Evolutionary conservation across 371 early-diverging fungal species (phyloP).

Genomic region (Saksenaea vasiformis): DNA sequence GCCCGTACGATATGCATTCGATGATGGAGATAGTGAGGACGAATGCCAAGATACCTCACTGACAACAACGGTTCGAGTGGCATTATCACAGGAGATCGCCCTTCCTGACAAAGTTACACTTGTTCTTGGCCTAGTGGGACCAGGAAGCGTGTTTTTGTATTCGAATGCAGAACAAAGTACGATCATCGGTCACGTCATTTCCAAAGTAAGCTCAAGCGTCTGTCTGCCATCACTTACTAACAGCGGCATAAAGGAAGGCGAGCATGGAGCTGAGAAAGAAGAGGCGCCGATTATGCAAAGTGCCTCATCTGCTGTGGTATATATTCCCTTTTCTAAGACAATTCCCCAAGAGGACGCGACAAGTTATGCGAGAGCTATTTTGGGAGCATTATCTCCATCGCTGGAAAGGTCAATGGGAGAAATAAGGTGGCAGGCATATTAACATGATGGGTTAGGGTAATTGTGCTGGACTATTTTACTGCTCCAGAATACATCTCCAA

Average conservation of each 20-base stretch:
- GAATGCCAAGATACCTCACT: constrained; percentile 19
- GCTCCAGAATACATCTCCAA: constrained; percentile 31
- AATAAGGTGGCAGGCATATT: background rate
- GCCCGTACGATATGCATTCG: constrained; percentile 48
- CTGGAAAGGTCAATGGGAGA: constrained; percentile 1
- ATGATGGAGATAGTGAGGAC: constrained; percentile 40
- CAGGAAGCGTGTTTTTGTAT: constrained; percentile 36
- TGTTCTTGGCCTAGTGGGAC: constrained; percentile 37
- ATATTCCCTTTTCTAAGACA: constrained; percentile 10
- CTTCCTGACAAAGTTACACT: constrained; percentile 17
- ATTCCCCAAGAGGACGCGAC: constrained; percentile 24
- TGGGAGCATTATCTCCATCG: background rate
- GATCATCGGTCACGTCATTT: background rate
- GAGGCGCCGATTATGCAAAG: background rate
- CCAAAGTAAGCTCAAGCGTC: constrained; percentile 6
- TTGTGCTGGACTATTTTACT: constrained; percentile 42
- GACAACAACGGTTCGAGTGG: background rate
- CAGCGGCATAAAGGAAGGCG: background rate
- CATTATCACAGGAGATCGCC: background rate
- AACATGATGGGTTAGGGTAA: constrained; percentile 16
- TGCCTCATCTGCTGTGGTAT: background rate
- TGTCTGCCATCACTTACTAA: background rate
- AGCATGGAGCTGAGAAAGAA: background rate
- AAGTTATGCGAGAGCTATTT: constrained; percentile 13
- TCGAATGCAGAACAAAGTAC: constrained; percentile 9